These are phyloP conservation scores for Podila minutissima DNA, from an alignment of 192 early-diverging fungal genomes.

Conservation along the genomic window DNA sequence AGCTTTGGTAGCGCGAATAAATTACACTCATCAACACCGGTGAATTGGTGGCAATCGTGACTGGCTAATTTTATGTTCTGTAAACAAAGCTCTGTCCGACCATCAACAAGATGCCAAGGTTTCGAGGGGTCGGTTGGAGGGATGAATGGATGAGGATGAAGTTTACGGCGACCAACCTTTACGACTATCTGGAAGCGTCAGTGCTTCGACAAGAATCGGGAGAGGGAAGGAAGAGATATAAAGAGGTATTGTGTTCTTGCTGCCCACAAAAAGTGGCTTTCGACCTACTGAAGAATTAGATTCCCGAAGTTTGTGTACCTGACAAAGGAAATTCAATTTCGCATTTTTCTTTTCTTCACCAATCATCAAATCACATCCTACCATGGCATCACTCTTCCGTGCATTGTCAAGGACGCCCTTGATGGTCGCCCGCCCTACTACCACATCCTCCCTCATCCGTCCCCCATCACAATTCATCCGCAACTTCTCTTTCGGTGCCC, in stretches of 20 bases:
- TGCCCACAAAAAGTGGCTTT: no score
- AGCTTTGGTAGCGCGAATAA: no score
- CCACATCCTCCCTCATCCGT: not conserved
- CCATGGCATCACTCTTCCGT: conserved; percentile 50
- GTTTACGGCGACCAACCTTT: not conserved
- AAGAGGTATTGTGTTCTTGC: no score
- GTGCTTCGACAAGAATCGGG: no score
- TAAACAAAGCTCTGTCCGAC: not conserved
- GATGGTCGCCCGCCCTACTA: conserved; percentile 2
- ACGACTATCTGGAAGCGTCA: no score
- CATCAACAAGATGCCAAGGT: no score
- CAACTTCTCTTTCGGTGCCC: conserved; percentile 31
- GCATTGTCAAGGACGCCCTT: conserved; percentile 41
- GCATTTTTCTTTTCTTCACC: not conserved
- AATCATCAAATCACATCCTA: not conserved
- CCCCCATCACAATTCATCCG: conserved; percentile 32
- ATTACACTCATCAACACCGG: no score
- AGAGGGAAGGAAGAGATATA: no score
- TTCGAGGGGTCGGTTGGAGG: not conserved
- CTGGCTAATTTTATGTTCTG: not conserved
- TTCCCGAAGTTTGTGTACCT: no score
- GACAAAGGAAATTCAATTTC: not conserved
- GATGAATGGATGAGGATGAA: not conserved
- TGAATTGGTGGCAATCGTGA: not conserved
- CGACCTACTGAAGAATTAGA: no score